Evolutionary conservation across 1,139 yeast species (phyloP), one percentile per base, ranked within the genome.

Genomic region (Blastobotrys serpentis): DNA sequence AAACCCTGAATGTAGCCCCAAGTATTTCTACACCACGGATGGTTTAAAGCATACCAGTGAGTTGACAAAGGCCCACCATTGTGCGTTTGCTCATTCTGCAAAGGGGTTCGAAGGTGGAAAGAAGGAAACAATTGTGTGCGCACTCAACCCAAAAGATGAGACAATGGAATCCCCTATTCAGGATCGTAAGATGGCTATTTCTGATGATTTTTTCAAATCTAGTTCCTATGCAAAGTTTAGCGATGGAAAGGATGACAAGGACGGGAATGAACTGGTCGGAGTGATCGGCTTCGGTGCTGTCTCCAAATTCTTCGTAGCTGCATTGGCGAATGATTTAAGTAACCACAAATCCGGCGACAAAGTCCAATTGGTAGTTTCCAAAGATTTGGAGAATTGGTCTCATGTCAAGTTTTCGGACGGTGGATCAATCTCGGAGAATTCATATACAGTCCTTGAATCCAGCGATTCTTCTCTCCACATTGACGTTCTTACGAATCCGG

Each of bases 151-250:
- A 38, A 54, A 57, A 16, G 79, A 77, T 52, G 69, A 77, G 1
- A 36, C 68, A 74, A n/a, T 25, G 25, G 34, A 50, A 23, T 14
- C 72, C 53, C 66, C 76, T 1, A 66, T 72, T 17, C 14, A 29
- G n/a, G 43, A 69, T 69, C 44, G 72, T 79, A 1, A 60, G 64
- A 62, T 84, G 29, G 59, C 74, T 22, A 60, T 68, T 4, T 73
- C 86, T 0, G 66, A 70, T n/a, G 82, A 85, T 60, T 83, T 76
- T 61, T 82, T 82, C 67, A 66, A 73, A 41, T 66, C 75, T 1
- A 54, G 54, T 4, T 4, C 22, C 13, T 36, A 18, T 36, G 40
- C 25, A 19, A 58, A 61, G 7, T 53, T 70, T 8, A 63, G 74
- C 13, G 48, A 59, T n/a, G n/a, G n/a, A n/a, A n/a, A n/a, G 2